Base-by-base conservation (phyloP, 352 stramenopile species). In the Phytopythium ostracodes region DNA sequence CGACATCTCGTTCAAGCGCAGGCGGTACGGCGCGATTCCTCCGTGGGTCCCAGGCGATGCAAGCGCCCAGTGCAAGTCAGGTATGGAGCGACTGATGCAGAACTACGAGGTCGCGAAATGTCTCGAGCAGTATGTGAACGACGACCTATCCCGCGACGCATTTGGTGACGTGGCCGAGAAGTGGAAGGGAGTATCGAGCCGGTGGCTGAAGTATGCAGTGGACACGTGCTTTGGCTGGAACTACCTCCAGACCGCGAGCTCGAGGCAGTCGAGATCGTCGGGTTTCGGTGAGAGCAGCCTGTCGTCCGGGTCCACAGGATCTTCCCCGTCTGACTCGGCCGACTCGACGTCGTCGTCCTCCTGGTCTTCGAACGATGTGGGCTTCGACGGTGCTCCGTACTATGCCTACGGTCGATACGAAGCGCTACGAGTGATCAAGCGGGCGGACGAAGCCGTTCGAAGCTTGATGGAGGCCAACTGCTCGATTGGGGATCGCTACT, bases 1-100 rank as follows among this genome's bases (percentile, higher is more conserved):
- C 38, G 69, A 68, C 65, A 65, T 70, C 33, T 64, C 63, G 40
- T 78, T 84, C 29, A 51, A 38, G 15, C 72, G 72, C 9, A 71
- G 65, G 50, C 69, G 67, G 15, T 84, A 77, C 44, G 67, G 75
- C 20, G 72, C 62, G 11, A 58, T 63, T 2, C 52, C 67, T 38
- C 72, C 72, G 33, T 84, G 72, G 75, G 65, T 63, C 35, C 71
- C 71, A 1, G 68, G 66, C 0, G 52, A 65, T 22, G 59, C 60
- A 0, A 67, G 66, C 20, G 59, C 63, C 12, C 58, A 67, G 0
- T 77, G 71, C 50, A 60, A 73, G 18, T 36, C 27, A 2, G 70
- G 65, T 29, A 46, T 64, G 12, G 56, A 58, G 14, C 18, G 56
- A 10, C 50, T 66, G 6, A 60, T 67, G 40, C 53, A 70, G 7